Evolutionary conservation across 148 eudicot species (phyloP).

Genomic region (Pharnaceum exiguum): DNA sequence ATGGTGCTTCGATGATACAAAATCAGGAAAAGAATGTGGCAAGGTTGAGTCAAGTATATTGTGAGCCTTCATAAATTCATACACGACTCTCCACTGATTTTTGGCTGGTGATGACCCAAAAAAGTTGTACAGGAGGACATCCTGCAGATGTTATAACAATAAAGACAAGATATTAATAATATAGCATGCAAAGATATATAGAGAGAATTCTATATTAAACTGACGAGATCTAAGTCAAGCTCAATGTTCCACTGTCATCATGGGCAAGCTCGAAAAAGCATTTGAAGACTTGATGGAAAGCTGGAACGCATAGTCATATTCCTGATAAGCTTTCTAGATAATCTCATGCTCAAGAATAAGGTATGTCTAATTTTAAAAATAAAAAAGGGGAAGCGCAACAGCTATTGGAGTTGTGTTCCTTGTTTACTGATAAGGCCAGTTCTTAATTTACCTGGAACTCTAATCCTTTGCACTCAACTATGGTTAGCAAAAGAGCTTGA

Average conservation of each 20-base stretch:
- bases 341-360: no score
- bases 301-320: no score
- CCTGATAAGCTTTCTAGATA: no score
- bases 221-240: no score
- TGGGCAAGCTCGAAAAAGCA: no score
- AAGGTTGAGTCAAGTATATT: conserved; percentile 33
- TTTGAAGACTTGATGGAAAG: no score
- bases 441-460: conserved; percentile 58
- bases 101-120: conserved; percentile 62
- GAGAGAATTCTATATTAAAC: no score
- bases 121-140: conserved; percentile 64
- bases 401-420: no score
- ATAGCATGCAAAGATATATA: not conserved
- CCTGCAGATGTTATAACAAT: no score
- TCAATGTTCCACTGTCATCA: no score
- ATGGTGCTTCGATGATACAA: conserved; percentile 40
- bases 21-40: conserved; percentile 33
- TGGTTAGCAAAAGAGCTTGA: conserved; percentile 61
- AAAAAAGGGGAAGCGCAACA: no score
- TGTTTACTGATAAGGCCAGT: not conserved
- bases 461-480: conserved; percentile 77
- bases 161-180: not conserved
- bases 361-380: no score
- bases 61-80: conserved; percentile 43
- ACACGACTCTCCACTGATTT: conserved; percentile 61